phyloP scores from a whole-genome alignment of 2,329 filamentous ascomycete species.

The Blastomyces percursus region DNA sequence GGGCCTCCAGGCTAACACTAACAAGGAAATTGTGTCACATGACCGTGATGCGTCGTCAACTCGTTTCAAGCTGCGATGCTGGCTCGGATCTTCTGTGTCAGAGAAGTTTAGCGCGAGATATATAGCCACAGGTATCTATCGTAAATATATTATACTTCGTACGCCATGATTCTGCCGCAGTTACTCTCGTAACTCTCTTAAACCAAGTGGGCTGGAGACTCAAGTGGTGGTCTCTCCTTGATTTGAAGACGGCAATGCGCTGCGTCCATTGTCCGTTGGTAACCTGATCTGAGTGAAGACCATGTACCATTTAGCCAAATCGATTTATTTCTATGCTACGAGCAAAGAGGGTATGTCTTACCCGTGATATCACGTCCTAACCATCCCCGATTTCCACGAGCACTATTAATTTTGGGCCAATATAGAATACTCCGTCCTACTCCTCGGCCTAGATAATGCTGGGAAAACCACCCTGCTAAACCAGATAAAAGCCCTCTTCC shows the following conservation, averaged over 20 bases:
- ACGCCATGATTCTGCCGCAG: background rate
- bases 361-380: background rate
- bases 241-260: constrained; percentile 3
- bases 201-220: background rate
- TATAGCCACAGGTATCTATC: background rate
- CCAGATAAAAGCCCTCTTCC: constrained; percentile 83
- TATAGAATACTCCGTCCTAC: constrained; percentile 88
- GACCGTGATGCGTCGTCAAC: background rate
- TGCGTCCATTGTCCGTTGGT: background rate
- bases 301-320: constrained; percentile 96
- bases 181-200: background rate
- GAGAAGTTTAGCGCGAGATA: background rate
- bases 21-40: background rate
- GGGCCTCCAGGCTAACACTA: no score
- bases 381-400: background rate
- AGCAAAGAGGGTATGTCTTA: constrained; percentile 72
- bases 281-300: constrained; percentile 8
- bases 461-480: constrained; percentile 97
- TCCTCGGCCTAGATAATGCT: constrained; percentile 94
- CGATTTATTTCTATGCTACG: constrained; percentile 86
- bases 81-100: no score
- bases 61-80: background rate
- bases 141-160: background rate
- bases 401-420: background rate
- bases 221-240: background rate